These are phyloP conservation scores for Extremus antarcticus DNA, from an alignment of 495 filamentous ascomycete species.

Conservation along the genomic window DNA sequence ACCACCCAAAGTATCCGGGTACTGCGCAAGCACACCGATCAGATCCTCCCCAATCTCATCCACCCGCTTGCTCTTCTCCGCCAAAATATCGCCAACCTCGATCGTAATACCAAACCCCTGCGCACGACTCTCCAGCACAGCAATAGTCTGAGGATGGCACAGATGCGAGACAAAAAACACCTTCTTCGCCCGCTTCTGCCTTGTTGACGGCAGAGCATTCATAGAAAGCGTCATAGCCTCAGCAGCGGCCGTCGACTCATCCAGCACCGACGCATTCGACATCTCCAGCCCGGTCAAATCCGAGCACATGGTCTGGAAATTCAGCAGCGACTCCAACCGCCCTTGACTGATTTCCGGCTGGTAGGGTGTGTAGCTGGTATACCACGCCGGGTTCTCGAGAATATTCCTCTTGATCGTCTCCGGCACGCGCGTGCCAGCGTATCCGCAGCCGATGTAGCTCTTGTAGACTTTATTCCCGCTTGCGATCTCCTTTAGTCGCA, in stretches of 20 bases:
- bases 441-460: slow-evolving; percentile 78
- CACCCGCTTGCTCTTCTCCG: slow-evolving; percentile 49
- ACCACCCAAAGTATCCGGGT: slow-evolving; percentile 82
- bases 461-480: slow-evolving; percentile 49
- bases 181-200: slow-evolving; percentile 66
- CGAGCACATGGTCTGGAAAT: slow-evolving; percentile 91
- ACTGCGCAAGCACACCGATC: slow-evolving; percentile 87
- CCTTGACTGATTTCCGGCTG: slow-evolving; percentile 97
- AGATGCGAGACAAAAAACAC: slow-evolving; percentile 73
- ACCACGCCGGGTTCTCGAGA: slow-evolving; percentile 91
- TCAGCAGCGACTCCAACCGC: slow-evolving; percentile 68
- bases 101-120: slow-evolving; percentile 87
- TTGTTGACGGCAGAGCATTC: slow-evolving; percentile 57
- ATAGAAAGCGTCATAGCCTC: slow-evolving; percentile 96
- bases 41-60: slow-evolving; percentile 70
- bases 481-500: slow-evolving; percentile 52
- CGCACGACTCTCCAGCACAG: slow-evolving; percentile 78
- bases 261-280: slow-evolving; percentile 86
- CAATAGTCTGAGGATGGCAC: slow-evolving; percentile 82
- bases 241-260: slow-evolving; percentile 88
- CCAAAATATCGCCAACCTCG: slow-evolving; percentile 57
- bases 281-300: slow-evolving; percentile 85
- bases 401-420: slow-evolving; percentile 92
- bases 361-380: slow-evolving; percentile 97
- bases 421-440: slow-evolving; percentile 75